Percentiles rank a stretch among this genome's conserved stretches.
phyloP scores from a whole-genome alignment of 441 rosid genomes.

The Euphorbia corollata region DNA sequence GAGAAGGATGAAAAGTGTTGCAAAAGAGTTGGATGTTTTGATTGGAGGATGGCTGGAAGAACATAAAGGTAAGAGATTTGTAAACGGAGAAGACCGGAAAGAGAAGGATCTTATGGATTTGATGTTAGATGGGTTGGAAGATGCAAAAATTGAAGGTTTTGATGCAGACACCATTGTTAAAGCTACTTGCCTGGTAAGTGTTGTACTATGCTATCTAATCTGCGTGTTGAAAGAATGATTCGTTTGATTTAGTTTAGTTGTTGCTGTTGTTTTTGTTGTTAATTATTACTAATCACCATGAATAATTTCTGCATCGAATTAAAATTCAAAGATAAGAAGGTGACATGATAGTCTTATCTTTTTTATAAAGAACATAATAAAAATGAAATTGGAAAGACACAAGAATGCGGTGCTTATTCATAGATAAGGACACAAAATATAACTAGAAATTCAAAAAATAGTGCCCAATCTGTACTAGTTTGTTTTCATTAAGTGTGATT shows the following conservation, averaged over 20 bases:
- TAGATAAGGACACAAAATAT: too few relatives aligned
- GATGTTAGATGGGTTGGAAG: constrained; percentile 17
- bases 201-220: too few relatives aligned
- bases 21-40: constrained; percentile 21
- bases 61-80: constrained; percentile 9
- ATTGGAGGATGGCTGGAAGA: constrained; percentile 18
- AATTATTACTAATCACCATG: too few relatives aligned
- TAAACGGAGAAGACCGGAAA: neutral
- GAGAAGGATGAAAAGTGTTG: constrained; percentile 19
- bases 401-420: too few relatives aligned
- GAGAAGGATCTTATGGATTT: constrained; percentile 28
- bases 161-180: constrained; percentile 24
- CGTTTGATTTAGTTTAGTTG: too few relatives aligned
- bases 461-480: too few relatives aligned
- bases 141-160: neutral
- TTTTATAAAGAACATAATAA: too few relatives aligned
- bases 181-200: constrained; percentile 26
- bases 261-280: too few relatives aligned
- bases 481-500: neutral
- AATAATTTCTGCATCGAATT: too few relatives aligned
- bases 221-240: too few relatives aligned
- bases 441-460: too few relatives aligned
- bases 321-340: neutral
- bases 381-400: too few relatives aligned
- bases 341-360: neutral